Percentiles rank a stretch among this genome's conserved stretches.
phyloP scores from a whole-genome alignment of 176 grass and related monocot species.

The Zizania latifolia region DNA sequence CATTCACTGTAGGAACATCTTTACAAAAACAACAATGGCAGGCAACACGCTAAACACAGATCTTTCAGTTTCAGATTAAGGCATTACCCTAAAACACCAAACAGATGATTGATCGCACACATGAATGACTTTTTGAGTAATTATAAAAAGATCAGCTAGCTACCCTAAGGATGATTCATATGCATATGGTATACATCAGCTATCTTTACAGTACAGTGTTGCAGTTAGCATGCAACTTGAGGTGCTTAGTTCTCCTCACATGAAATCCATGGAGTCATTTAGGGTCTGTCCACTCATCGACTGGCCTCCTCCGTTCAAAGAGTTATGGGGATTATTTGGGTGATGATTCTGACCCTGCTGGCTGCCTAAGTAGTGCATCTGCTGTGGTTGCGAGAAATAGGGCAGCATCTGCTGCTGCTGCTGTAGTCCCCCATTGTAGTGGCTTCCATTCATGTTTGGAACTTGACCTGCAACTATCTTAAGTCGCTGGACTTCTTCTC shows the following conservation, averaged over 20 bases:
- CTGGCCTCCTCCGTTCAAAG: conserved; percentile 52
- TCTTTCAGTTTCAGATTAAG: not conserved
- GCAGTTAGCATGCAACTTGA: not conserved
- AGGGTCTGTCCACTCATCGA: conserved; percentile 38
- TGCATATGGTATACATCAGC: conserved; percentile 44
- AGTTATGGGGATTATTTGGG: conserved; percentile 34
- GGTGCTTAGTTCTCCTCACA: conserved; percentile 39
- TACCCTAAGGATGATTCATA: conserved; percentile 32
- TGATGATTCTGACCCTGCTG: conserved; percentile 43
- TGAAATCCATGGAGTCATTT: conserved; percentile 87
- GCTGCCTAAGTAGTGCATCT: conserved; percentile 50
- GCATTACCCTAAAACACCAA: not conserved
- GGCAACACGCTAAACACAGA: conserved; percentile 16
- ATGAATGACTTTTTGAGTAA: conserved; percentile 20
- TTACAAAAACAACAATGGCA: conserved; percentile 14
- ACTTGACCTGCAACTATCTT: conserved; percentile 66
- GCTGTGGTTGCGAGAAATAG: conserved; percentile 54
- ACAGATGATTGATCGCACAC: not conserved
- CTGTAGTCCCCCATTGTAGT: conserved; percentile 53
- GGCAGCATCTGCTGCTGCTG: conserved; percentile 50
- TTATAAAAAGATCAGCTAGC: conserved; percentile 44
- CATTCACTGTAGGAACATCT: conserved; percentile 32
- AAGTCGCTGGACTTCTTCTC: conserved; percentile 81
- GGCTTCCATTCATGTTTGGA: conserved; percentile 58
- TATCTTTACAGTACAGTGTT: conserved; percentile 42